These are phyloP conservation scores for Yarrowia sp. DNA, from an alignment of 805 yeast species.

Conservation along the genomic window DNA sequence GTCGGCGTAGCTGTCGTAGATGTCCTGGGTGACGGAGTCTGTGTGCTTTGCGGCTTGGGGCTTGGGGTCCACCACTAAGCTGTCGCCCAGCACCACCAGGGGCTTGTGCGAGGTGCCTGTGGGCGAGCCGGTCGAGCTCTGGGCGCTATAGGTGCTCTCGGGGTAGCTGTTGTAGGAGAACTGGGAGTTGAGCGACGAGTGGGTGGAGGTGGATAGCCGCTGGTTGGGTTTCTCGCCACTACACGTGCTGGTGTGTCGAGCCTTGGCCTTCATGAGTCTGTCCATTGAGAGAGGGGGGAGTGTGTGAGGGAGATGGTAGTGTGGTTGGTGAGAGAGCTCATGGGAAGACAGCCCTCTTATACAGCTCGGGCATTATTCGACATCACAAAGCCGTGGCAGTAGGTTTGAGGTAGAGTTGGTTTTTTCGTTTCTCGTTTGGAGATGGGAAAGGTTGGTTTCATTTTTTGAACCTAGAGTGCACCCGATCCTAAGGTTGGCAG, in stretches of 20 bases:
- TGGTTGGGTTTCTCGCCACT: background rate
- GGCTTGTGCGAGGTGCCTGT: background rate
- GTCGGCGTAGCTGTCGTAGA: conserved; percentile 14
- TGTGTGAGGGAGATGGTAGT: background rate
- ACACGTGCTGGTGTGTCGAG: conserved; percentile 20
- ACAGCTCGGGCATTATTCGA: background rate
- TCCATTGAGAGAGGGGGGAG: conserved; percentile 7
- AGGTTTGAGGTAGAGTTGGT: background rate
- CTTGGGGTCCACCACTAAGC: background rate
- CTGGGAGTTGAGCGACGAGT: conserved; percentile 36
- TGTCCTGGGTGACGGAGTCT: conserved; percentile 4
- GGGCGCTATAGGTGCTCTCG: conserved; percentile 14
- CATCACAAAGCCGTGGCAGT: background rate
- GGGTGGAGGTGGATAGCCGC: conserved; percentile 33
- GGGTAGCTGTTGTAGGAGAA: conserved; percentile 15
- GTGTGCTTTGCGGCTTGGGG: background rate
- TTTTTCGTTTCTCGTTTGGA: background rate
- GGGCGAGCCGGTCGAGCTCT: background rate
- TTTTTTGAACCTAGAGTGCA: background rate
- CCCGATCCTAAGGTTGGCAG: conserved; percentile 11
- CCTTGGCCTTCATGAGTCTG: conserved; percentile 38
- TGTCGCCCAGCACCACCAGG: conserved; percentile 14
- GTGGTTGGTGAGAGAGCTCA: too few relatives aligned
- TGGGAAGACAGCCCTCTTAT: background rate
- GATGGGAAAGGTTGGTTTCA: too few relatives aligned